phyloP scores from a whole-genome alignment of 306 rosid genomes.

The Acacia melanoxylon region DNA sequence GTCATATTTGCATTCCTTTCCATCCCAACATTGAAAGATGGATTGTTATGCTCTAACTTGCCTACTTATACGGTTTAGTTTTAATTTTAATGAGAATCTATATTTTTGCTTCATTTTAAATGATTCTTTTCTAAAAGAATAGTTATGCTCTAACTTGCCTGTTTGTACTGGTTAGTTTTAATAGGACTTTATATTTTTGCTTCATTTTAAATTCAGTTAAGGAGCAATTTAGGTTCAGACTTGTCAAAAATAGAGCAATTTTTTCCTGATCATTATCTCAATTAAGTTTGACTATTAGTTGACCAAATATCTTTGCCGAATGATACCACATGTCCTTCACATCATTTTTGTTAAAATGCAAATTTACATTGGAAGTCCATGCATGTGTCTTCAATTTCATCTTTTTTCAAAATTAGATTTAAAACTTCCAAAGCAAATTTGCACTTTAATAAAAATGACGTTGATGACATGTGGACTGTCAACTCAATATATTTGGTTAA shows the following conservation, averaged over 20 bases:
- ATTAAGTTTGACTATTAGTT: too few species aligned
- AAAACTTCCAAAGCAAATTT: too few species aligned
- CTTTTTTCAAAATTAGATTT: too few species aligned
- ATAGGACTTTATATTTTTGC: conserved; percentile 6
- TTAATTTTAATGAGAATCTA: background rate
- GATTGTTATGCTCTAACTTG: background rate
- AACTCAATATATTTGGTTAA: too few species aligned
- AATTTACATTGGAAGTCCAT: too few species aligned
- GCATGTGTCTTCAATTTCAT: too few species aligned
- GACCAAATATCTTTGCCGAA: too few species aligned
- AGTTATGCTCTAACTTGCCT: background rate
- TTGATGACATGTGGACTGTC: too few species aligned
- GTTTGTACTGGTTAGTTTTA: background rate
- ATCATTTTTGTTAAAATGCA: too few species aligned
- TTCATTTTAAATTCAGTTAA: background rate
- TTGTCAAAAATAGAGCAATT: too few species aligned
- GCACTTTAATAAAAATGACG: too few species aligned
- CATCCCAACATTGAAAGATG: background rate
- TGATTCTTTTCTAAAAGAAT: background rate
- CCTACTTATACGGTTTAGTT: background rate
- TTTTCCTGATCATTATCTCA: too few species aligned
- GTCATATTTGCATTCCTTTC: background rate
- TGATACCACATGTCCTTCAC: rapidly evolving
- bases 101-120: conserved; percentile 8
- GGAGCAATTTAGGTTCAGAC: rapidly evolving